Base-by-base conservation (phyloP, 2,329 filamentous ascomycete genomes). In the Penicillium sp. region DNA sequence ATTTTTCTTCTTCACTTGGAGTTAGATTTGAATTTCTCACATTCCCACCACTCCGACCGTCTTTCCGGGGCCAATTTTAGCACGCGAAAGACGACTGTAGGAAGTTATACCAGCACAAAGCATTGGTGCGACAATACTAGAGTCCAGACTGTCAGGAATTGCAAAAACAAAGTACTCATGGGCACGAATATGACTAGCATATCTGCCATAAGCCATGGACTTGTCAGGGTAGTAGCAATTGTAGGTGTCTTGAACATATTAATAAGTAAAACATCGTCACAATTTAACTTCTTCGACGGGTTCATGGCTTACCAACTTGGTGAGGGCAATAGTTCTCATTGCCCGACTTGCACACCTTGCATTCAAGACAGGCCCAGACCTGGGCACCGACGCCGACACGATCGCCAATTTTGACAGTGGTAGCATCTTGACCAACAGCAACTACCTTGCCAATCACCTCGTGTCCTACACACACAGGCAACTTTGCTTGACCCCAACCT, bases 41-140 rank as follows among this genome's bases (percentile, higher is more conserved):
- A 52, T 45, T 40, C 49, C 49, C n/a, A 52, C 33, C 9, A 74
- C 66, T n/a, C 70, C 71, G 4, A 75, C 72, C 34, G 69, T 70
- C 59, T 74, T 73, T 11, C 90, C 90, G 1, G 88, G 88, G 0
- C 89, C 89, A 57, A 83, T 82, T 21, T 89, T 88, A 67, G 92
- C 86, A 46, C 90, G 83, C 58, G 89, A 86, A 14, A 95, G 81
- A 1, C 91, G 91, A 57, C 84, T 88, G 77, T 87, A 95, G 56
- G 86, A 85, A 2, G 91, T 95, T 60, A 95, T 81, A 60, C 91
- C 91, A 31, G 90, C 91, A 73, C 91, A 95, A 62, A 94, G 81
- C 88, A 92, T 91, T 9, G 89, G 89, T 1, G 89, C 91, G 1
- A 86, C 89, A 50, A 87, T 74, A 13, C 71, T 71, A 48, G 73